These are phyloP conservation scores for Orbilia ellipsospora DNA, from an alignment of 2,329 filamentous ascomycete genomes.

Conservation along the genomic window DNA sequence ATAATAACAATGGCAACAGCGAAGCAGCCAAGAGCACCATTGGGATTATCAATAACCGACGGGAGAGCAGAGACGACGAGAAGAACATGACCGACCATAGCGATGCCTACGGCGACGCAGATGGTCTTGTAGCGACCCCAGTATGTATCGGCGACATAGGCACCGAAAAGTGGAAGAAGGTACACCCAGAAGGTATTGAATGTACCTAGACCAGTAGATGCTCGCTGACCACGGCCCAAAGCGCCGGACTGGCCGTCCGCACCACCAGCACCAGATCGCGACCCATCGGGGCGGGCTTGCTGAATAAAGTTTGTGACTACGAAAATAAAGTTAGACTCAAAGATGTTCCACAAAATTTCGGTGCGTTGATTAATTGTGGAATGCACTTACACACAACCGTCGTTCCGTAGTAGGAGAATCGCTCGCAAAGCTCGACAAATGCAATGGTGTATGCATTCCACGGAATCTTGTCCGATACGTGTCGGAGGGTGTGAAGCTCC, in stretches of 20 bases:
- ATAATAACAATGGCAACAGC: conserved; percentile 72
- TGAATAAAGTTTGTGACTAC: conserved; percentile 73
- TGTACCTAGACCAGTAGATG: conserved; percentile 67
- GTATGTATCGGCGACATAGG: conserved; percentile 74
- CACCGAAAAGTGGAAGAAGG: conserved; percentile 70
- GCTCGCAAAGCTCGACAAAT: conserved; percentile 79
- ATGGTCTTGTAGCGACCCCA: conserved; percentile 78
- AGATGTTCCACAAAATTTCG: neutral
- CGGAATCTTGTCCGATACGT: conserved; percentile 73
- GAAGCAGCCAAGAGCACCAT: conserved; percentile 73
- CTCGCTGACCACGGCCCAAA: conserved; percentile 70
- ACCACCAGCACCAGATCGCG: conserved; percentile 67
- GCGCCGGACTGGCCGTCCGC: conserved; percentile 66
- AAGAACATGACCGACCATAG: conserved; percentile 74
- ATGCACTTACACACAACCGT: conserved; percentile 70
- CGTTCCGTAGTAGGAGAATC: conserved; percentile 81
- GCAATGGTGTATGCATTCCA: conserved; percentile 76
- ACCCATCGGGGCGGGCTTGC: conserved; percentile 68
- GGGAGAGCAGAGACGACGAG: conserved; percentile 75
- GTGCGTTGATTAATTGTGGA: conserved; percentile 9
- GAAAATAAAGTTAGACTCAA: neutral
- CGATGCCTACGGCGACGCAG: conserved; percentile 72
- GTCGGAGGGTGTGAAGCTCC: conserved; percentile 71
- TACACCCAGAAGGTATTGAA: conserved; percentile 74
- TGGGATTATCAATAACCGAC: conserved; percentile 69